Percentiles rank a stretch among this genome's conserved stretches.
phyloP scores from a whole-genome alignment of 2,329 filamentous ascomycete species.

The Talaromyces sp. region DNA sequence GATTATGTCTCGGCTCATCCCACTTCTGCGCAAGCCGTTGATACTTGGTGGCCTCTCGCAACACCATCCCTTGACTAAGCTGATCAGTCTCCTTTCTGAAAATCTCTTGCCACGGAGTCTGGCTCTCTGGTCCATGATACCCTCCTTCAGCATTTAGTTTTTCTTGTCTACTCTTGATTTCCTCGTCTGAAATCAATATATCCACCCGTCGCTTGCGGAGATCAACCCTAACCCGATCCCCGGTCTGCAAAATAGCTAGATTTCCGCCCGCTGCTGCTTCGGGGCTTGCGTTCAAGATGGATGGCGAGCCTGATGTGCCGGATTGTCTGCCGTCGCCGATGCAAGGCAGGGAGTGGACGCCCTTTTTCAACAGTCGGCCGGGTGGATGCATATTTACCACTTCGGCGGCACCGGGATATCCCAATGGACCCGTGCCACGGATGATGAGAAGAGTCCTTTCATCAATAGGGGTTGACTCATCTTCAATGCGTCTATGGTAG shows the following conservation, averaged over 20 bases:
- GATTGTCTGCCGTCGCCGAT: conserved; percentile 58
- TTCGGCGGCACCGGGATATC: conserved; percentile 53
- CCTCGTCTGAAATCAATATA: conserved; percentile 46
- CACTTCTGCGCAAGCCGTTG: conserved; percentile 48
- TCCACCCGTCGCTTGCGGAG: conserved; percentile 51
- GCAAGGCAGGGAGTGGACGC: conserved; percentile 50
- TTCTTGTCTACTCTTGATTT: conserved; percentile 42
- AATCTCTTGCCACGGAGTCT: conserved; percentile 54
- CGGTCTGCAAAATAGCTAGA: conserved; percentile 51
- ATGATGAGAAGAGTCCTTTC: conserved; percentile 50
- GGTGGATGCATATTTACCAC: conserved; percentile 56
- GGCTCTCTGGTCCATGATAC: conserved; percentile 42
- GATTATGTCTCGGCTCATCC: conserved; percentile 47
- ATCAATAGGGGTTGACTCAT: conserved; percentile 40
- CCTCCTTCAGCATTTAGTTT: conserved; percentile 41
- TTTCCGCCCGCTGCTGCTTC: conserved; percentile 57
- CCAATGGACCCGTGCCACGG: conserved; percentile 51
- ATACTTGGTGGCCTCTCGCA: conserved; percentile 48
- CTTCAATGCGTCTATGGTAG: conserved; percentile 47
- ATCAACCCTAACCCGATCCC: conserved; percentile 53
- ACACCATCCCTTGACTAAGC: conserved; percentile 50
- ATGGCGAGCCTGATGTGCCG: conserved; percentile 56
- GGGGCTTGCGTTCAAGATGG: conserved; percentile 57
- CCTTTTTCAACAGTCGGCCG: conserved; percentile 45
- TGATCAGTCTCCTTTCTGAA: conserved; percentile 49